These are phyloP conservation scores for Escallonia rubra DNA, from an alignment of 129 eudicot genomes.

Conservation along the genomic window DNA sequence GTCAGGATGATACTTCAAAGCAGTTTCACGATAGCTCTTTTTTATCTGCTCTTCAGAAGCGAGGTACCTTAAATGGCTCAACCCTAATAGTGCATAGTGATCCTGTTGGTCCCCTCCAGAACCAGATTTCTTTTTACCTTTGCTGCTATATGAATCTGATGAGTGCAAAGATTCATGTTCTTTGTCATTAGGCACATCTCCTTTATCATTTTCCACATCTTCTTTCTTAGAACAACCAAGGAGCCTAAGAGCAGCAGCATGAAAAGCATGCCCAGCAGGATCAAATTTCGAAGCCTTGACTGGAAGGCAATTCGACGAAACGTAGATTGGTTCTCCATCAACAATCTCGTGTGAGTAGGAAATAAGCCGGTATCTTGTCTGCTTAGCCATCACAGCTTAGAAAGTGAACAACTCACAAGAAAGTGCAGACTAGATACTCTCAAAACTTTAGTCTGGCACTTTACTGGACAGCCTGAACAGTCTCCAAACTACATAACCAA, in stretches of 20 bases:
- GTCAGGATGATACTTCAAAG: slow-evolving; percentile 90
- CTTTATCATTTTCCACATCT: slow-evolving; percentile 19
- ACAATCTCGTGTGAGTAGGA: slow-evolving; percentile 60
- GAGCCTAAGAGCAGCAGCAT: slow-evolving; percentile 67
- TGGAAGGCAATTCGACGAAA: slow-evolving; percentile 76
- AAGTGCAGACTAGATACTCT: background rate
- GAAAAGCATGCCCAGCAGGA: slow-evolving; percentile 96
- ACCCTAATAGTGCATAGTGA: slow-evolving; percentile 89
- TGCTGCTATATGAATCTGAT: slow-evolving; percentile 73
- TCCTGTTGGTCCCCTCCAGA: slow-evolving; percentile 63
- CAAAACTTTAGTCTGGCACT: background rate
- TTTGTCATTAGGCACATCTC: slow-evolving; percentile 39
- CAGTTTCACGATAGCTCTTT: slow-evolving; percentile 83
- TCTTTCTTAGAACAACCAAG: slow-evolving; percentile 51
- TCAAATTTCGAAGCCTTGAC: slow-evolving; percentile 55
- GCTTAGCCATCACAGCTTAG: slow-evolving; percentile 26
- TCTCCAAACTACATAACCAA: background rate
- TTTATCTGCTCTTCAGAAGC: slow-evolving; percentile 88
- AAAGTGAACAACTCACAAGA: background rate
- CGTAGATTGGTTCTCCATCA: slow-evolving; percentile 56
- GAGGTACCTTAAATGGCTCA: slow-evolving; percentile 79
- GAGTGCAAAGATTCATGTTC: slow-evolving; percentile 49
- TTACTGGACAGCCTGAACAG: background rate
- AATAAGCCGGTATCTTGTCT: slow-evolving; percentile 45
- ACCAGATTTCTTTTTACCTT: slow-evolving; percentile 82